phyloP scores from a whole-genome alignment of 495 filamentous ascomycete species.

The Hypoxylon lenormandii region DNA sequence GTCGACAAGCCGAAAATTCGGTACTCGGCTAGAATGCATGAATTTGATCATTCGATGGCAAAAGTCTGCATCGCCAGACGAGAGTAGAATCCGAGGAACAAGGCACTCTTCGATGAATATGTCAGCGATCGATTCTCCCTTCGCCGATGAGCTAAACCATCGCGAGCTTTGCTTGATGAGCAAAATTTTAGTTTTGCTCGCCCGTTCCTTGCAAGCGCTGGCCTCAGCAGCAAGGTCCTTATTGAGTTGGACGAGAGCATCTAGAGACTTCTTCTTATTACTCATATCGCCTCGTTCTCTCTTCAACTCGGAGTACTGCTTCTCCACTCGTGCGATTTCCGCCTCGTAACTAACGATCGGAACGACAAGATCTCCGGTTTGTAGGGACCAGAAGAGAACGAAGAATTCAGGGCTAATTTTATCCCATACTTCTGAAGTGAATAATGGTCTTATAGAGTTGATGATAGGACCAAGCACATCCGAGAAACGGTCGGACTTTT shows the following conservation, averaged over 20 bases:
- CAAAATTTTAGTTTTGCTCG: slow-evolving; percentile 70
- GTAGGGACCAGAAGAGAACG: slow-evolving; percentile 91
- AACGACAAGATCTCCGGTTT: slow-evolving; percentile 80
- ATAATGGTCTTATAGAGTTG: slow-evolving; percentile 68
- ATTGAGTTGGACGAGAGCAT: slow-evolving; percentile 68
- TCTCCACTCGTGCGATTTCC: slow-evolving; percentile 73
- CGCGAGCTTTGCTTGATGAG: slow-evolving; percentile 70
- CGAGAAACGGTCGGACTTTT: slow-evolving; percentile 68
- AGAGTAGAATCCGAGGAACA: slow-evolving; percentile 84
- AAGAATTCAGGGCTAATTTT: slow-evolving; percentile 81
- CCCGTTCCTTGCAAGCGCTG: slow-evolving; percentile 72
- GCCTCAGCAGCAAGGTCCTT: slow-evolving; percentile 76
- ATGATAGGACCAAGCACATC: slow-evolving; percentile 83
- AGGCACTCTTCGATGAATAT: slow-evolving; percentile 89
- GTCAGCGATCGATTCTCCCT: slow-evolving; percentile 75
- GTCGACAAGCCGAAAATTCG: slow-evolving; percentile 87
- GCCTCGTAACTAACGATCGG: slow-evolving; percentile 78
- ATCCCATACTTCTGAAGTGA: slow-evolving; percentile 74
- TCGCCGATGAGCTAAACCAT: slow-evolving; percentile 75
- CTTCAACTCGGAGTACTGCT: slow-evolving; percentile 69
- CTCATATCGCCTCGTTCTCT: slow-evolving; percentile 79
- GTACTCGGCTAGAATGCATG: slow-evolving; percentile 81
- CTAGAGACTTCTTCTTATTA: slow-evolving; percentile 69
- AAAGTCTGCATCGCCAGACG: slow-evolving; percentile 86
- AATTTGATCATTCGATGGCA: slow-evolving; percentile 85